Evolutionary conservation across 1,284 basidiomycete species (phyloP).

Genomic region (Irpex sp.): DNA sequence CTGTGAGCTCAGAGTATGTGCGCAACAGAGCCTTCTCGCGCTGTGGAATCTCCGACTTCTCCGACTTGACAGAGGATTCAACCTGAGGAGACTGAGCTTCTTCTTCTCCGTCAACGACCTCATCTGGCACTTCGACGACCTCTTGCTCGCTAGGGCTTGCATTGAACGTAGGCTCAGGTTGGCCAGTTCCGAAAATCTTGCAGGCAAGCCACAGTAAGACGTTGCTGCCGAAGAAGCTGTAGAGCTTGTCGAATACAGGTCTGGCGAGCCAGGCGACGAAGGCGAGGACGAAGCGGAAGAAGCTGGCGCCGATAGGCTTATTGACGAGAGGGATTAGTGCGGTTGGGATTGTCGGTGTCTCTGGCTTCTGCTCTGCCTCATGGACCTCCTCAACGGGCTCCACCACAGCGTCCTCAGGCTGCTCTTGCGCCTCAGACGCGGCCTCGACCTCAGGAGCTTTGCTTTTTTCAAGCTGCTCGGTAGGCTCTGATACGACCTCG

Average conservation of each 20-base stretch:
- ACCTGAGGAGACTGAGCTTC: background rate
- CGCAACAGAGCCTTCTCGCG: background rate
- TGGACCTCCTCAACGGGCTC: background rate
- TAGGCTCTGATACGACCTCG: constrained; percentile 1
- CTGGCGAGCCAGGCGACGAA: background rate
- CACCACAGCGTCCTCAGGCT: background rate
- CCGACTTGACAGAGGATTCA: background rate
- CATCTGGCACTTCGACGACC: background rate
- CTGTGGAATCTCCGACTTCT: background rate
- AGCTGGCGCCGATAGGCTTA: background rate
- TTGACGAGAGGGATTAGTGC: background rate
- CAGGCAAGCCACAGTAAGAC: background rate
- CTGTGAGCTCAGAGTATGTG: background rate
- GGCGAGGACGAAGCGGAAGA: background rate
- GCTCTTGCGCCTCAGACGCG: background rate
- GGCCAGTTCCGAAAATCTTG: background rate
- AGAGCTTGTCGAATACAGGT: background rate
- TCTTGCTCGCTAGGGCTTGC: background rate
- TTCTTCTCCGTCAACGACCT: background rate
- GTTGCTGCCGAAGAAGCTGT: background rate
- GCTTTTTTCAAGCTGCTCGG: no score
- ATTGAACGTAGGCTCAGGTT: background rate
- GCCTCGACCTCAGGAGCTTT: no score
- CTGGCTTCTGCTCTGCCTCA: background rate
- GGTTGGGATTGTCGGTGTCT: no score